Conservation (phyloP, 345 rosid genomes). For the Jatropha curcas region DNA sequence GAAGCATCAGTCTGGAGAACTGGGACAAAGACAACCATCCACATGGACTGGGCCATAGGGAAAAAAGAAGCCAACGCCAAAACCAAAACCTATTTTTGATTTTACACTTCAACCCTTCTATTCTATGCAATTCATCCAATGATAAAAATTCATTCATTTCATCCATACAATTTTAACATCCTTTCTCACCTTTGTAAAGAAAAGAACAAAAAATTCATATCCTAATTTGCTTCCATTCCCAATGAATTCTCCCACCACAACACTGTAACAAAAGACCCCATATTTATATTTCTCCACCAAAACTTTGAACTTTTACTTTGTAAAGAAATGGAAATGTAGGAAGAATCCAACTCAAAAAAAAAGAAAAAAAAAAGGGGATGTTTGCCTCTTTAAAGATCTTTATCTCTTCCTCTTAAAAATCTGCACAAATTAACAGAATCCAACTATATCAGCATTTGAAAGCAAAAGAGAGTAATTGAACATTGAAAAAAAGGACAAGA, state of each 20-base stretch:
- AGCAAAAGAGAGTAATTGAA: background rate
- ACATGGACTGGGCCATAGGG: conserved; percentile 22
- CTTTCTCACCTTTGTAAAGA: conserved; percentile 27
- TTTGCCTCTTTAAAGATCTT: conserved; percentile 15
- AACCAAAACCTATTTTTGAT: conserved; percentile 21
- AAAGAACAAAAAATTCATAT: conserved; percentile 9
- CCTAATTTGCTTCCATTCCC: conserved; percentile 19
- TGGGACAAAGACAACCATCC: conserved; percentile 21
- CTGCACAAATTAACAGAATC: conserved; percentile 23
- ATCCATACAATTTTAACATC: conserved; percentile 12
- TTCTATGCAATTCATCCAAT: too few relatives aligned
- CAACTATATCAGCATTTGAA: conserved; percentile 14
- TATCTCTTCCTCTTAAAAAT: conserved; percentile 21
- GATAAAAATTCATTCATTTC: background rate
- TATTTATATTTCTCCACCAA: conserved; percentile 30
- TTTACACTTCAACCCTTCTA: conserved; percentile 1
- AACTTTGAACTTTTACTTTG: conserved; percentile 13
- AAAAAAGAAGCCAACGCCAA: conserved; percentile 4
- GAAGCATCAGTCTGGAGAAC: conserved; percentile 28
- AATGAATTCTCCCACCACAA: conserved; percentile 11
- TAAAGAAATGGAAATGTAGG: conserved; percentile 20
- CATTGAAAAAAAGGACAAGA: background rate
- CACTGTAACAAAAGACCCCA: conserved; percentile 21
- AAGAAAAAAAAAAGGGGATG: too few relatives aligned
- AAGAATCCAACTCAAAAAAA: conserved; percentile 28